Percentiles rank a stretch among this genome's conserved stretches.
Evolutionary conservation across 805 yeast species (phyloP).

Genomic region (Cyberlindnera maclurae): DNA sequence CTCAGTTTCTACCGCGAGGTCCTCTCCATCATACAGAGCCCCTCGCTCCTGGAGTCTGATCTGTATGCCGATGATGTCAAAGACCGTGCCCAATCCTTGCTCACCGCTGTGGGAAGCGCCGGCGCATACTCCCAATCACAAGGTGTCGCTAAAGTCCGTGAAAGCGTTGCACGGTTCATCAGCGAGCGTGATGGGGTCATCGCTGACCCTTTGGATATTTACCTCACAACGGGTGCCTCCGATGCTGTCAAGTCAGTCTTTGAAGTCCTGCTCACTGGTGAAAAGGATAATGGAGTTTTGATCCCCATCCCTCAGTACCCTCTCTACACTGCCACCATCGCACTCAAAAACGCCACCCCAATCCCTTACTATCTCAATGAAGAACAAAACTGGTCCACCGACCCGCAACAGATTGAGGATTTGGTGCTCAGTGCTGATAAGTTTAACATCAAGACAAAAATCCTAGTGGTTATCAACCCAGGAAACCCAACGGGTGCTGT

Average conservation of each 20-base stretch:
- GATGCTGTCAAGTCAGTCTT: slow-evolving; percentile 81
- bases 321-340: slow-evolving; percentile 88
- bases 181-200: slow-evolving; percentile 67
- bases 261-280: slow-evolving; percentile 60
- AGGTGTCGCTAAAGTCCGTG: slow-evolving; percentile 68
- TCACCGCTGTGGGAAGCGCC: slow-evolving; percentile 65
- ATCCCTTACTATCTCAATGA: slow-evolving; percentile 86
- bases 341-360: slow-evolving; percentile 75
- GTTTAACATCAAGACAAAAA: slow-evolving; percentile 58
- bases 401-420: slow-evolving; percentile 53
- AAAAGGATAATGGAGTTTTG: slow-evolving; percentile 60
- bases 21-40: slow-evolving; percentile 78
- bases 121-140: slow-evolving; percentile 96
- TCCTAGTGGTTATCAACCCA: slow-evolving; percentile 91
- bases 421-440: slow-evolving; percentile 41
- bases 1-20: slow-evolving; percentile 94
- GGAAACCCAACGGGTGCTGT: slow-evolving; percentile 98
- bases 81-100: slow-evolving; percentile 56
- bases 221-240: slow-evolving; percentile 91
- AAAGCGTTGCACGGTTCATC: slow-evolving; percentile 78
- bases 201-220: slow-evolving; percentile 66
- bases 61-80: slow-evolving; percentile 61
- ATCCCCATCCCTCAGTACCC: slow-evolving; percentile 99
- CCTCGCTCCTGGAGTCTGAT: slow-evolving; percentile 44
- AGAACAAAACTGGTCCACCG: slow-evolving; percentile 74